Conservation (phyloP, 257 asterid genomes). For the Asclepias syriaca region DNA sequence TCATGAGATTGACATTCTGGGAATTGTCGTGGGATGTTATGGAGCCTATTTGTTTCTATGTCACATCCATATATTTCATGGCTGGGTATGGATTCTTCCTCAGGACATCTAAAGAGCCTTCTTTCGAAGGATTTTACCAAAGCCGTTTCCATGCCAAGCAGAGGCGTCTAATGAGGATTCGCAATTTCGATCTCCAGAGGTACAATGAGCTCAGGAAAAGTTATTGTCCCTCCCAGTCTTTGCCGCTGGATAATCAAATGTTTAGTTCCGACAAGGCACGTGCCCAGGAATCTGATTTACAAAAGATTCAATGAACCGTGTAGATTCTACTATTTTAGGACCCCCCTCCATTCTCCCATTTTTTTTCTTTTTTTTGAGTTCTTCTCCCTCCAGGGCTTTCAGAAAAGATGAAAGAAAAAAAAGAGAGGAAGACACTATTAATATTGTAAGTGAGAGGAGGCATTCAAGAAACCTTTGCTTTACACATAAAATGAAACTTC, state of each 20-base stretch:
- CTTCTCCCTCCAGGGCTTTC: too few relatives aligned
- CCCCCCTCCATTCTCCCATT: neutral
- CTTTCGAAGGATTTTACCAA: conserved; percentile 71
- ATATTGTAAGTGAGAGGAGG: too few relatives aligned
- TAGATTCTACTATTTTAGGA: neutral
- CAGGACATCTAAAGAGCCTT: conserved; percentile 66
- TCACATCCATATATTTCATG: conserved; percentile 69
- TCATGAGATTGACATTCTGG: conserved; percentile 95
- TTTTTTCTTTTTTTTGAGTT: too few relatives aligned
- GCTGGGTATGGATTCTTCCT: conserved; percentile 76
- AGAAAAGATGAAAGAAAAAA: too few relatives aligned
- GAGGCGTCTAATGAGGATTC: conserved; percentile 46
- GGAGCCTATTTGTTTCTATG: conserved; percentile 93
- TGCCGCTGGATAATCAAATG: conserved; percentile 3
- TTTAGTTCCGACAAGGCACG: conserved; percentile 6
- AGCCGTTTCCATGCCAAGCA: conserved; percentile 66
- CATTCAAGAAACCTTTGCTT: too few relatives aligned
- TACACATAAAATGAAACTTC: too few relatives aligned
- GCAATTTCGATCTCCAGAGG: conserved; percentile 49
- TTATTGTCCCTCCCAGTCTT: conserved; percentile 22
- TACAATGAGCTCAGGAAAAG: conserved; percentile 52
- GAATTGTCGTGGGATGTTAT: conserved; percentile 93
- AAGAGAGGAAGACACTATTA: too few relatives aligned
- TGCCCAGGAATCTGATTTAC: neutral
- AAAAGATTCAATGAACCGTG: neutral